phyloP scores from a whole-genome alignment of 2,329 filamentous ascomycete species.

The Chrysoporthe deuterocubensis region DNA sequence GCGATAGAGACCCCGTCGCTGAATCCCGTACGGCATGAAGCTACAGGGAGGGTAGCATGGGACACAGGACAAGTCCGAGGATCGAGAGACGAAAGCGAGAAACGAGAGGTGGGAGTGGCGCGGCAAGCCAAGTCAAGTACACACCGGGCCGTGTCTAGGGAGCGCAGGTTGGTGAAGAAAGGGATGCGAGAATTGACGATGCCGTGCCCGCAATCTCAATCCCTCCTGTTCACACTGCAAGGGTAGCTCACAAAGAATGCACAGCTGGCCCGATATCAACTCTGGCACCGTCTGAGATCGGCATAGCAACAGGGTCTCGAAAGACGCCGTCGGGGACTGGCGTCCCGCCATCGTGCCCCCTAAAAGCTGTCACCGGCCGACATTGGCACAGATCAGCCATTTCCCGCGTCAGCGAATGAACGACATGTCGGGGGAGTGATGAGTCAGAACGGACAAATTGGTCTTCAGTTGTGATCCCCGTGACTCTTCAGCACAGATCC shows the following conservation, averaged over 20 bases:
- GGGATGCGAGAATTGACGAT: not conserved
- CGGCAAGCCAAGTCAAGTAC: not conserved
- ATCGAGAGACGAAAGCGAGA: not conserved
- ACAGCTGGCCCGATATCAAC: not conserved
- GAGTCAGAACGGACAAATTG: not conserved
- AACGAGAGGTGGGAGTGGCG: not conserved
- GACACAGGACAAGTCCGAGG: not conserved
- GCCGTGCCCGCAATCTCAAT: not conserved
- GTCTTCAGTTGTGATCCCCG: not conserved
- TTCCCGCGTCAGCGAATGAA: not conserved
- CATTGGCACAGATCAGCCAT: not conserved
- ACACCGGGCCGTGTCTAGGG: slow-evolving; percentile 9
- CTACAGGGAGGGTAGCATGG: not conserved
- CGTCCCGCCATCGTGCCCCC: not conserved
- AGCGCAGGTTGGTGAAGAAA: slow-evolving; percentile 9
- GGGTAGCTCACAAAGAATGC: not conserved
- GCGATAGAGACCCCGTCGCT: not conserved
- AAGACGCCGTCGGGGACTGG: not conserved
- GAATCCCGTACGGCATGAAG: not conserved
- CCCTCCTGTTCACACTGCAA: not conserved
- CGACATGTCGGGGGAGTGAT: not conserved
- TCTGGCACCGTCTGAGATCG: not conserved
- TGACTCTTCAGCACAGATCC: not conserved
- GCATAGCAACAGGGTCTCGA: slow-evolving; percentile 5
- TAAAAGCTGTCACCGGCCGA: slow-evolving; percentile 1